Evolutionary conservation across 805 yeast genomes (phyloP), one percentile per base, ranked within the genome.

Genomic region (Starmerella apicola): DNA sequence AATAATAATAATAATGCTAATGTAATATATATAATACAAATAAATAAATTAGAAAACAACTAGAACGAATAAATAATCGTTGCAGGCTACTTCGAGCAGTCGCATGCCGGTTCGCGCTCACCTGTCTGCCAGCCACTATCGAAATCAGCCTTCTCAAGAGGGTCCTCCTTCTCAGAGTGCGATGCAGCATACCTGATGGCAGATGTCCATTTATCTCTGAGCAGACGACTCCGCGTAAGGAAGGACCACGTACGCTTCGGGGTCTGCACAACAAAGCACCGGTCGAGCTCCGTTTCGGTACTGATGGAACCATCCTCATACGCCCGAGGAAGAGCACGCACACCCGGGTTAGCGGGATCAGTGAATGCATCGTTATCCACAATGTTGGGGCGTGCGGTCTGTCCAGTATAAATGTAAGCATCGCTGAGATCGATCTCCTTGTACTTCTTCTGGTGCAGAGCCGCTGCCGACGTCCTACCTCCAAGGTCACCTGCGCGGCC

Each of bases 281-380:
- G 64, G 21, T 72, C 61, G n/a, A 67, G 50, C 48, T 82, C 91
- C 35, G 77, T 81, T 51, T 88, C 97, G 7, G 74, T 65, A 2
- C 93, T 78, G 47, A 67, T 71, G 84, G 93, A 80, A 0, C 95
- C 95, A 58, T 85, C 94, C 1, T 69, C 60, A 53, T 81, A 85
- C 0, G 79, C 63, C 26, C 93, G 63, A 0, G 96, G 94, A 23
- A 80, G 54, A 0, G 76, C 60, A 35, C 69, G 67, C 4, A 65
- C 67, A 0, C 78, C 81, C 0, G 81, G 78, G 41, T 68, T 59
- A 17, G 59, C 55, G 3, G 62, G 61, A 41, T 75, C 74, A 33
- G 66, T 59, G 20, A 66, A 68, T 18, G 56, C 60, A 36, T 64
- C 70, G 10, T 72, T 58, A 9, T 58, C 52, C 23, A 77, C 54